Evolutionary conservation across 176 grass and related monocot genomes (phyloP), one percentile per base, ranked within the genome.

Genomic region (Dendrocalamus sinicus): DNA sequence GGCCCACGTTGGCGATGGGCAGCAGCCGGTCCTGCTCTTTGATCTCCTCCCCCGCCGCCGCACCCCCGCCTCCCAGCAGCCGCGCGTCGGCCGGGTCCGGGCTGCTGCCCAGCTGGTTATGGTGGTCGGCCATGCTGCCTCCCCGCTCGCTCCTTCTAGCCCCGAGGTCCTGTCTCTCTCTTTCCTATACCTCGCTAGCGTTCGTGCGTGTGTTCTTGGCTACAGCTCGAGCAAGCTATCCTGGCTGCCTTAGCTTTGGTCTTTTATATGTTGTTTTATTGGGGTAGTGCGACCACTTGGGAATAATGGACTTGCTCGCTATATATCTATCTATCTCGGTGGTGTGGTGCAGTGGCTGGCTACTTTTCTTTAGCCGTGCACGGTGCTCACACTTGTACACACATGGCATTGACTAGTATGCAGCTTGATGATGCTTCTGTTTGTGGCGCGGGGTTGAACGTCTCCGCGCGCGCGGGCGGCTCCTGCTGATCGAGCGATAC

Each of bases 11-110:
- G 44, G 94, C 94, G 16, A 96, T 96, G 17, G 94, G 94, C 9
- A 96, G 89, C 28, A 96, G 91, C 39, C 91, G 86, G 76, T 97
- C 95, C 83, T 97, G 95, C 84, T 96, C 94, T 87, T 96, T 96
- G 23, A 92, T 84, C 26, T 83, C 83, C 40, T 75, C 87, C 17
- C 61, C 82, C 22, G 50, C 87, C 61, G 9, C 41, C 10, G 70
- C 47, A 13, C 62, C 53, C 62, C 67, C 67, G 5, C 26, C 67
- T 5, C 75, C 91, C 2, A 58, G 28, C 15, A 39, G 16, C 72
- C 81, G 28, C 37, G 65, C 37, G 14, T 78, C 78, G 41, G 8
- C 19, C 3, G 19, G 62, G 8, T 84, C 51, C 4, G 48, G 67
- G 71, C 79, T 82, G 48, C 59, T 44, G 63, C 48, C 82, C 51